Evolutionary conservation across 116 monocot genomes (phyloP).

Genomic region (Thalassia testudinum): DNA sequence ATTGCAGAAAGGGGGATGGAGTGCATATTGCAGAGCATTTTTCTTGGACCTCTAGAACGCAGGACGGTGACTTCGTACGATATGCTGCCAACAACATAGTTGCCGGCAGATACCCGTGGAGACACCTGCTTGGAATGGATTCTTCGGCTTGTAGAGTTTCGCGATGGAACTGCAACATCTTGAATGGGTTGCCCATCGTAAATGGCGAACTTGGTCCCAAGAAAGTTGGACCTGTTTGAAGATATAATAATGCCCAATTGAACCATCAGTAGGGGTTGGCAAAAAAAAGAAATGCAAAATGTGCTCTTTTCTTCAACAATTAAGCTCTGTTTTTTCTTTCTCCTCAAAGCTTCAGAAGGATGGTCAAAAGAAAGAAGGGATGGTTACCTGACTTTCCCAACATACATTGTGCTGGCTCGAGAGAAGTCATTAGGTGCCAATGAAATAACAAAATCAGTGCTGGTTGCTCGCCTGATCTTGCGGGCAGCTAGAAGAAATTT

Average conservation of each 20-base stretch:
- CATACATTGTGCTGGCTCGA: slow-evolving; percentile 49
- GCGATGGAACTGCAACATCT: slow-evolving; percentile 15
- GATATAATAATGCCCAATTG: too few species aligned
- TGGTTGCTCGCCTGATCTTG: slow-evolving; percentile 46
- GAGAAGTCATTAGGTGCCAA: slow-evolving; percentile 58
- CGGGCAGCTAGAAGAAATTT: slow-evolving; percentile 83
- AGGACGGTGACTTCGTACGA: slow-evolving; percentile 79
- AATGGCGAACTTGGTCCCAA: slow-evolving; percentile 73
- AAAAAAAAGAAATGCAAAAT: background rate
- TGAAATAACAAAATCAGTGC: slow-evolving; percentile 74
- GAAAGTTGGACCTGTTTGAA: slow-evolving; percentile 61
- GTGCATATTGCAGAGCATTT: slow-evolving; percentile 68
- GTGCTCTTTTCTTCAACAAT: too few species aligned
- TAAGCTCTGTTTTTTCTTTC: too few species aligned
- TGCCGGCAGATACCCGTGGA: slow-evolving; percentile 48
- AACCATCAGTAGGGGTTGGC: background rate
- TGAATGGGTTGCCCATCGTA: slow-evolving; percentile 66
- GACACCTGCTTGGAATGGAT: slow-evolving; percentile 72
- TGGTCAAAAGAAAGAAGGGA: too few species aligned
- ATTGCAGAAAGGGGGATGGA: slow-evolving; percentile 54
- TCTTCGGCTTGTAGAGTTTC: slow-evolving; percentile 26
- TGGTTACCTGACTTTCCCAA: slow-evolving; percentile 72
- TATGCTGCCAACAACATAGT: slow-evolving; percentile 50
- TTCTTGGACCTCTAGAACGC: slow-evolving; percentile 60
- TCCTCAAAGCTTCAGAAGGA: background rate